These are phyloP conservation scores for Luffa aegyptiaca DNA, from an alignment of 306 rosid species.

Conservation along the genomic window DNA sequence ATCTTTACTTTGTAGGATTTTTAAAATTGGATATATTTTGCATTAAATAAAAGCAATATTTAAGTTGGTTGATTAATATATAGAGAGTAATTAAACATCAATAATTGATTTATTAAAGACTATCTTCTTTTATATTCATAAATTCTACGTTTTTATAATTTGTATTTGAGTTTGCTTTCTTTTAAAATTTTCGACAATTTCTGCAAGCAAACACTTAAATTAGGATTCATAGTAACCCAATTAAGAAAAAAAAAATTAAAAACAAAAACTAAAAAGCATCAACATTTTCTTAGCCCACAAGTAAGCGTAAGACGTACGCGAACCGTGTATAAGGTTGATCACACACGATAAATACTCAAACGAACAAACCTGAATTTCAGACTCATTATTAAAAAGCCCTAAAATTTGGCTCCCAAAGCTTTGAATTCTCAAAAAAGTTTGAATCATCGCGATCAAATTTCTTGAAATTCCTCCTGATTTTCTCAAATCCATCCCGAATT, in stretches of 20 bases:
- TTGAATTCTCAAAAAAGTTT: neutral
- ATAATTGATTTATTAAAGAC: no score
- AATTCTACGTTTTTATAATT: no score
- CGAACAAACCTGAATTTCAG: conserved; percentile 1
- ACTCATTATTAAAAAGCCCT: neutral
- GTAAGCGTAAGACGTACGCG: neutral
- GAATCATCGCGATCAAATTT: neutral
- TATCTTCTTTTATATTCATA: no score
- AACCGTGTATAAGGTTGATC: neutral
- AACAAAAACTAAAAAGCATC: neutral
- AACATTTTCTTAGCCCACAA: neutral
- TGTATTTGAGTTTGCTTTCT: no score
- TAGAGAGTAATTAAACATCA: no score
- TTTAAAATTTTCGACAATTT: neutral
- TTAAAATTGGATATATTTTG: no score
- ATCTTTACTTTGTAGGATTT: neutral
- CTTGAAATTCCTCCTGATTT: neutral
- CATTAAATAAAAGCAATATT: no score
- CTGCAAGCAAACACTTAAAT: neutral
- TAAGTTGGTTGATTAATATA: no score
- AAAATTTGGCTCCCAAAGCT: neutral
- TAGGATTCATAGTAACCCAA: neutral
- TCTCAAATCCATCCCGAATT: neutral
- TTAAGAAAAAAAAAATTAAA: neutral
- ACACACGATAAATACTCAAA: neutral